These are phyloP conservation scores for Eucalyptus leucophloia DNA, from an alignment of 345 rosid species.

Conservation along the genomic window DNA sequence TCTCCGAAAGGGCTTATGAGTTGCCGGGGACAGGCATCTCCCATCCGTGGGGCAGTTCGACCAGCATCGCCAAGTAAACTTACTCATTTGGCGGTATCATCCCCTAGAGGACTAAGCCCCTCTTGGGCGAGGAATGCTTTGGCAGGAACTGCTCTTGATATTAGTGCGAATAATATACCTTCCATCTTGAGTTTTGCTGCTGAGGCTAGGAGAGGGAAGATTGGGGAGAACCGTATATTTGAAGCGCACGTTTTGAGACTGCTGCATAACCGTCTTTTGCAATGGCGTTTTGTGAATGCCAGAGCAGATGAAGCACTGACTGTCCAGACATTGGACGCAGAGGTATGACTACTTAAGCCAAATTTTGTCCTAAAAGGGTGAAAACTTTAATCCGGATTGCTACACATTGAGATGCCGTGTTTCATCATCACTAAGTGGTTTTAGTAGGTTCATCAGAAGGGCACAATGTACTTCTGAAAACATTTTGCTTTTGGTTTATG, in stretches of 20 bases:
- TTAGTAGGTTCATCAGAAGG: neutral
- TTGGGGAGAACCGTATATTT: conserved; percentile 46
- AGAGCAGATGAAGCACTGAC: conserved; percentile 48
- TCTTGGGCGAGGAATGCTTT: conserved; percentile 40
- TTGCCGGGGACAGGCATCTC: conserved; percentile 41
- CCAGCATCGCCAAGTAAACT: conserved; percentile 69
- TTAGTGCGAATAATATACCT: conserved; percentile 20
- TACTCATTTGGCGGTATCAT: conserved; percentile 25
- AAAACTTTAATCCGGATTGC: neutral
- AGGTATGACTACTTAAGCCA: conserved; percentile 35
- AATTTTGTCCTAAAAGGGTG: neutral
- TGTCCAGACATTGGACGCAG: conserved; percentile 45
- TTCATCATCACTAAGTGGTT: neutral
- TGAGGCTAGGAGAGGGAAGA: conserved; percentile 61
- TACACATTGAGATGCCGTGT: neutral
- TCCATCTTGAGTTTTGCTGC: conserved; percentile 77
- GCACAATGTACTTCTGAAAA: neutral
- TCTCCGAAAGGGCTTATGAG: conserved; percentile 44
- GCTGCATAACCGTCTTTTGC: conserved; percentile 63
- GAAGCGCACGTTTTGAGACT: conserved; percentile 70
- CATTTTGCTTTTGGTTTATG: neutral
- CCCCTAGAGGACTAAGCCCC: conserved; percentile 71
- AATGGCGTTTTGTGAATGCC: conserved; percentile 83
- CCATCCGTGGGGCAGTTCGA: conserved; percentile 33
- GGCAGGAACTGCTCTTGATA: conserved; percentile 18